Evolutionary conservation across 1,139 yeast genomes (phyloP), one percentile per base, ranked within the genome.

Genomic region (Spathaspora sp.): DNA sequence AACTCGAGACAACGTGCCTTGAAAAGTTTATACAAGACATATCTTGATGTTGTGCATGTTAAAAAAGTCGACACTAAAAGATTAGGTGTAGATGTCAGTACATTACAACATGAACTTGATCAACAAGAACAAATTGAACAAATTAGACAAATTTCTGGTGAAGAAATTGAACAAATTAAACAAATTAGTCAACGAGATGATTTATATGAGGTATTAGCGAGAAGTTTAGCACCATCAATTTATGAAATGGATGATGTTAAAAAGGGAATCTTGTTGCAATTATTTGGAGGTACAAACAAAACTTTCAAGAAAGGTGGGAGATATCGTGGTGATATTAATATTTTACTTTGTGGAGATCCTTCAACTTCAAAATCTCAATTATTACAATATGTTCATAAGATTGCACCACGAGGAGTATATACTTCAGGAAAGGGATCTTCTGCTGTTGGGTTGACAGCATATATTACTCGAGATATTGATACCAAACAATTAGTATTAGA

Each of bases 381-480:
- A 47, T 74, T 93, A 55, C 95, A 90, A 60, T 93, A 93, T 56
- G 98, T 93, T 43, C 99, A 93, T 68, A 89, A 91, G 62, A 93
- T 93, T 55, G 96, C 99, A 0, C 99, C 99, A 37, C 78, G 99
- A 62, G 99, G 99, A 56, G 89, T 95, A 38, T 93, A 91, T 65
- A 93, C 99, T 1, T 90, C 97, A 1, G 99, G 99, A 67, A 93
- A 93, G 61, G 99, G 99, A 46, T 90, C 98, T 0, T 93, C 99
- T 20, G 99, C 99, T 0, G 99, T 93, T 47, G 99, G 99, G 73
- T 76, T 93, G 61, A 93, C 99, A 0, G 99, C 99, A 0, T 93
- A 93, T 63, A 86, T 93, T 47, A 91, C 99, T 7, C 78, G 97
- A 60, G 99, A 93, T 65, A 79, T 88, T 39, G 99, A 93, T 58